These are phyloP conservation scores for Eimeria falciformis DNA, from an alignment of 169 alveolate genomes.

Conservation along the genomic window DNA sequence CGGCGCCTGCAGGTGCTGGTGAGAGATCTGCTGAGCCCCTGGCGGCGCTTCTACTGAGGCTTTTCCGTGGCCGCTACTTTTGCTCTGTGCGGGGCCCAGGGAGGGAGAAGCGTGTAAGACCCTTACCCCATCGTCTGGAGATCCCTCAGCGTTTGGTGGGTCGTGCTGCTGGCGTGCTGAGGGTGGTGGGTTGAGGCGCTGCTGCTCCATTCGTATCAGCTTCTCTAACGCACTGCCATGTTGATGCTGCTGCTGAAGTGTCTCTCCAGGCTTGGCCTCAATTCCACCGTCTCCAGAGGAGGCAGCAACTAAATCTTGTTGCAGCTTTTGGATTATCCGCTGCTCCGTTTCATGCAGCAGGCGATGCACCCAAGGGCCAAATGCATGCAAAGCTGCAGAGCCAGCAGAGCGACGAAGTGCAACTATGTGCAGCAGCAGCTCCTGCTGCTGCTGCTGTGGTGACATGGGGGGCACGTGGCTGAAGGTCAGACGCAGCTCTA, in stretches of 20 bases:
- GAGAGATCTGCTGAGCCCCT: too few species aligned
- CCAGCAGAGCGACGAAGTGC: constrained; percentile 81
- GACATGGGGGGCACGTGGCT: neutral
- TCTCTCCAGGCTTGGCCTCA: neutral
- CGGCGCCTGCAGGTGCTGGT: too few species aligned
- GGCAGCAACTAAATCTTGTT: constrained; percentile 79
- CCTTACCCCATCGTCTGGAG: neutral
- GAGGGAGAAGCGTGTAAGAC: neutral
- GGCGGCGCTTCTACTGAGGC: too few species aligned
- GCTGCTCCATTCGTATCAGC: constrained; percentile 2
- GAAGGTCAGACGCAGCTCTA: neutral
- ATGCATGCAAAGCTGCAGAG: constrained; percentile 77
- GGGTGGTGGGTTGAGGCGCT: neutral
- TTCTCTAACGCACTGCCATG: neutral
- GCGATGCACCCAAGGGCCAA: constrained; percentile 77
- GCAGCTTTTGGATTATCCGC: constrained; percentile 79
- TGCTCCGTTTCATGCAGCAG: constrained; percentile 83
- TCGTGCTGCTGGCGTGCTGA: neutral
- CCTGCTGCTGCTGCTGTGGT: constrained; percentile 28
- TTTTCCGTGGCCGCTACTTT: too few species aligned
- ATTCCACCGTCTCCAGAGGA: neutral
- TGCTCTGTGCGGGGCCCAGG: too few species aligned
- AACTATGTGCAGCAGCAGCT: constrained; percentile 57
- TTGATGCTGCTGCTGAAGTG: neutral
- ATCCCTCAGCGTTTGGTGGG: neutral